Percentiles rank a stretch among this genome's conserved stretches.
phyloP scores from a whole-genome alignment of 2,329 filamentous ascomycete species.

The Hypoxylon sp. region DNA sequence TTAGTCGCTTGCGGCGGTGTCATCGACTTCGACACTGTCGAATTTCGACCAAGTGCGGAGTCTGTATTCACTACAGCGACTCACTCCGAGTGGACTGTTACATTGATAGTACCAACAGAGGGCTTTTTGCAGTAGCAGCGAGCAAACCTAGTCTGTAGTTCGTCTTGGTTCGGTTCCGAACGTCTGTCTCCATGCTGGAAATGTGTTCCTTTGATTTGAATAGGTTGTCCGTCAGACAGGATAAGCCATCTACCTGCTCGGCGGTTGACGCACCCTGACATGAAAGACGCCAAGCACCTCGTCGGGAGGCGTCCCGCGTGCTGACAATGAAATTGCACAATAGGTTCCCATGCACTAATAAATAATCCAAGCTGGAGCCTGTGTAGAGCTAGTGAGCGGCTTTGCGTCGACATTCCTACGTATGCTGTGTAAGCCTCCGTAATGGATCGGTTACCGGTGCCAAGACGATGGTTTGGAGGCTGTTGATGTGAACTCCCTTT shows the following conservation, averaged over 20 bases:
- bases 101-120: not conserved
- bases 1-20: not conserved
- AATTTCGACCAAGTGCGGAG: not conserved
- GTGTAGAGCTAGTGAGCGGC: conserved; percentile 15
- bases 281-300: not conserved
- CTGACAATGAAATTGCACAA: not conserved
- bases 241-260: too few species aligned
- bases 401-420: conserved; percentile 12
- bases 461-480: conserved; percentile 31
- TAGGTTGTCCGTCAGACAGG: conserved; percentile 3
- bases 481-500: conserved; percentile 12
- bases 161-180: not conserved
- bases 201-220: not conserved
- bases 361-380: conserved; percentile 14
- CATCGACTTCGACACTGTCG: conserved; percentile 10
- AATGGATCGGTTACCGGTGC: conserved; percentile 5
- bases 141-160: not conserved
- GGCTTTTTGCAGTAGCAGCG: not conserved
- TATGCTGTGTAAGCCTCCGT: conserved; percentile 16
- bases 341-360: not conserved
- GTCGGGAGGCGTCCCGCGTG: not conserved
- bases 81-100: not conserved
- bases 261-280: not conserved
- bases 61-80: not conserved
- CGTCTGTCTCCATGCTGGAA: not conserved